Conservation (phyloP, 2,329 filamentous ascomycete species). For the Orbilia javanica region DNA sequence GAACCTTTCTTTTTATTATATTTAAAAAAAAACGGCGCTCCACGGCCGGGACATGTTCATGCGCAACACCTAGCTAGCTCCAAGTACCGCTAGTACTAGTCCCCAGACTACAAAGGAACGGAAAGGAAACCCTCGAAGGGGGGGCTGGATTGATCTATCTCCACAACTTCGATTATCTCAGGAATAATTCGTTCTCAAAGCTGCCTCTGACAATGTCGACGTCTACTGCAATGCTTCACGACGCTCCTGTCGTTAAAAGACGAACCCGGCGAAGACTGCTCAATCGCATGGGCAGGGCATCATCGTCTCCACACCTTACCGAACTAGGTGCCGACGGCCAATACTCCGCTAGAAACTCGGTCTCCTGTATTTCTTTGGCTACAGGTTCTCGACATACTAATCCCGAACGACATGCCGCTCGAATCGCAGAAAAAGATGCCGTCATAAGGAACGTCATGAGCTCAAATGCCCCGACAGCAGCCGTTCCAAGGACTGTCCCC, state of each 20-base stretch:
- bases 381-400: slow-evolving; percentile 27
- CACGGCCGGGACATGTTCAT: slow-evolving; percentile 15
- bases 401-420: slow-evolving; percentile 22
- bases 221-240: slow-evolving; percentile 32
- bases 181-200: background rate
- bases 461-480: slow-evolving; percentile 28
- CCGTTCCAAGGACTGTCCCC: slow-evolving; percentile 24
- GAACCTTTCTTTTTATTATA: slow-evolving; percentile 15
- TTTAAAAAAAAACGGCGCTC: background rate
- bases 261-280: slow-evolving; percentile 45
- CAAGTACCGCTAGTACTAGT: slow-evolving; percentile 13
- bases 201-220: background rate
- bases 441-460: slow-evolving; percentile 46
- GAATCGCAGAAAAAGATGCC: slow-evolving; percentile 48
- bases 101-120: slow-evolving; percentile 6
- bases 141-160: slow-evolving; percentile 17
- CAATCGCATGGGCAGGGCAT: slow-evolving; percentile 45
- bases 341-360: slow-evolving; percentile 52
- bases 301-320: slow-evolving; percentile 53
- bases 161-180: background rate
- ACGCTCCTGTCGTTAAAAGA: slow-evolving; percentile 48
- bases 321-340: slow-evolving; percentile 38
- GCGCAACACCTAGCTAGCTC: slow-evolving; percentile 3
- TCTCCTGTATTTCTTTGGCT: slow-evolving; percentile 52
- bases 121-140: slow-evolving; percentile 18